A percentile compares a stretch with the other conserved stretches of the same genome.
phyloP scores from a whole-genome alignment of 2,329 filamentous ascomycete genomes.

The Paradendryphiella salina region DNA sequence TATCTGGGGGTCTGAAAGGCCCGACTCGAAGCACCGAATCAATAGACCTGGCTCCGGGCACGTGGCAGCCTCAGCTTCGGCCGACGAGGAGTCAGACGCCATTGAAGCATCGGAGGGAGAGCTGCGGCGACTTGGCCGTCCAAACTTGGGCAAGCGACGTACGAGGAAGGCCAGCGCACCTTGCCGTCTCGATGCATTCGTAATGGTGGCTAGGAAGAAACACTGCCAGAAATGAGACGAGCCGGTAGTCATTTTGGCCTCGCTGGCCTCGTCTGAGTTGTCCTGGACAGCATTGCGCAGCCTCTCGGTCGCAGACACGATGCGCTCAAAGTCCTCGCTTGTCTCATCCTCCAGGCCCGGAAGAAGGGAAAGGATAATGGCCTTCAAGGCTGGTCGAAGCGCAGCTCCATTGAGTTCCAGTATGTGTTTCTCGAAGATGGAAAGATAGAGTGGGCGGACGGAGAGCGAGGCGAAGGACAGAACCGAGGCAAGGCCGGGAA shows the following conservation, averaged over 20 bases:
- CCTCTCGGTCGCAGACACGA: slow-evolving; percentile 74
- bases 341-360: slow-evolving; percentile 95
- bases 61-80: slow-evolving; percentile 68
- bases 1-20: slow-evolving; percentile 82
- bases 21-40: slow-evolving; percentile 88
- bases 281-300: slow-evolving; percentile 69
- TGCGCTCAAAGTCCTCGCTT: slow-evolving; percentile 93
- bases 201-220: slow-evolving; percentile 91
- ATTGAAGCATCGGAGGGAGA: slow-evolving; percentile 22
- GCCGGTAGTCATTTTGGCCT: slow-evolving; percentile 49
- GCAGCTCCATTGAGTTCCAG: slow-evolving; percentile 69
- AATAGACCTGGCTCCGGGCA: slow-evolving; percentile 90
- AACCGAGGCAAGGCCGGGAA: slow-evolving; percentile 85
- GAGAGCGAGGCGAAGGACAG: slow-evolving; percentile 93
- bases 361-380: slow-evolving; percentile 83
- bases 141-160: slow-evolving; percentile 75
- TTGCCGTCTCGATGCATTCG: slow-evolving; percentile 78
- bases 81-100: slow-evolving; percentile 46
- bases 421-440: slow-evolving; percentile 79
- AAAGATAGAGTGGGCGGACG: slow-evolving; percentile 82
- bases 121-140: slow-evolving; percentile 32
- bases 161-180: slow-evolving; percentile 86
- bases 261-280: slow-evolving; percentile 54
- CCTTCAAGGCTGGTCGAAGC: slow-evolving; percentile 85
- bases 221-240: slow-evolving; percentile 98